Percentiles rank a stretch among this genome's conserved stretches.
Conservation (phyloP, 805 yeast species). For the Torulaspora delbrueckii region DNA sequence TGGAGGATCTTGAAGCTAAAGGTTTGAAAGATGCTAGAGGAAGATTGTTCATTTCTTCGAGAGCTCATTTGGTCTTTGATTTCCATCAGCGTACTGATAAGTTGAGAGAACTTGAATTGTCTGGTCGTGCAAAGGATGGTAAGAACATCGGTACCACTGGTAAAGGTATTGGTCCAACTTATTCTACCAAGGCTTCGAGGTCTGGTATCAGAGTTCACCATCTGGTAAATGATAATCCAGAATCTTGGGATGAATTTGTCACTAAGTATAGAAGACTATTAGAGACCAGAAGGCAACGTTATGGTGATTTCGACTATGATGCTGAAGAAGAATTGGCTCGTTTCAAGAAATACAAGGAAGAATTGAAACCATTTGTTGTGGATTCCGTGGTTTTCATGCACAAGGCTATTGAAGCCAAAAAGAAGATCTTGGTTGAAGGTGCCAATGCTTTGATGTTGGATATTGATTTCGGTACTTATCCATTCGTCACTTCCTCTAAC, state of each 20-base stretch:
- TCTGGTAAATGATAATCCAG: slow-evolving; percentile 81
- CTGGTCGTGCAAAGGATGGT: slow-evolving; percentile 44
- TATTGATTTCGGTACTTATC: slow-evolving; percentile 96
- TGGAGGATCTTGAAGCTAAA: slow-evolving; percentile 72
- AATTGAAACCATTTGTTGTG: slow-evolving; percentile 83
- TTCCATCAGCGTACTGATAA: slow-evolving; percentile 98
- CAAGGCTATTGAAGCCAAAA: slow-evolving; percentile 65
- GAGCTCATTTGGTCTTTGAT: slow-evolving; percentile 95
- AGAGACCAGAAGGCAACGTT: slow-evolving; percentile 78
- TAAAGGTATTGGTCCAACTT: slow-evolving; percentile 98
- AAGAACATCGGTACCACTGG: slow-evolving; percentile 98
- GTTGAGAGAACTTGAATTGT: slow-evolving; percentile 86
- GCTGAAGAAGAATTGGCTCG: slow-evolving; percentile 70
- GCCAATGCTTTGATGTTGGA: slow-evolving; percentile 98
- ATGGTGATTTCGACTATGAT: slow-evolving; percentile 89
- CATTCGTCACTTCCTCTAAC: slow-evolving; percentile 90
- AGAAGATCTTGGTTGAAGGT: slow-evolving; percentile 92
- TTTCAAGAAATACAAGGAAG: slow-evolving; percentile 69
- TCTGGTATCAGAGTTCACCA: slow-evolving; percentile 97
- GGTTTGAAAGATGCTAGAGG: slow-evolving; percentile 58
- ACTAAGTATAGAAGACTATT: slow-evolving; percentile 69
- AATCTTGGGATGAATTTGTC: slow-evolving; percentile 90
- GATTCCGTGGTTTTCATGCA: slow-evolving; percentile 86
- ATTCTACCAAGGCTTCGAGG: slow-evolving; percentile 93
- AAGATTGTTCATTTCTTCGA: slow-evolving; percentile 80